Conservation (phyloP, 129 eudicot species). For the Ambrosia artemisiifolia region DNA sequence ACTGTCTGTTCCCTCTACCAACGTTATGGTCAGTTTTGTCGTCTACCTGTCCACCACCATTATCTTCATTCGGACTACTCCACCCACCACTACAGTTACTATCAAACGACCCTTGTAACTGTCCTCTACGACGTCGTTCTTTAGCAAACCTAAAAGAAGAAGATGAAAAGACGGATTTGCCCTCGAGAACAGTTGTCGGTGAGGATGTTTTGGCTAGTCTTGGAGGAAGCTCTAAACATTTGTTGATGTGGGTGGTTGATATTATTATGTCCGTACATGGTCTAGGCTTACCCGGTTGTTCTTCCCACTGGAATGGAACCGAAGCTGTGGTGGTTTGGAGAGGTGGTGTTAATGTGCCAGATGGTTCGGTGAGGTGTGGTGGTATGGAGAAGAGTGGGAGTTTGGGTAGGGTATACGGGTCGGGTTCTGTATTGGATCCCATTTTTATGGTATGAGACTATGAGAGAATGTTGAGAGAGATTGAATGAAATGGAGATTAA, state of each 20-base stretch:
- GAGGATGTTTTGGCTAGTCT: slow-evolving; percentile 64
- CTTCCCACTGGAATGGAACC: slow-evolving; percentile 88
- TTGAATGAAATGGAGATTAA: background rate
- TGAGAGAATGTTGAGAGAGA: too few relatives aligned
- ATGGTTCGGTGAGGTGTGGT: slow-evolving; percentile 33
- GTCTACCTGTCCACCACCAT: slow-evolving; percentile 8
- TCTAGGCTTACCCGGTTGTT: slow-evolving; percentile 83
- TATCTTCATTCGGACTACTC: slow-evolving; percentile 2
- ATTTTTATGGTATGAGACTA: background rate
- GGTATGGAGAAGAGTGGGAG: slow-evolving; percentile 38
- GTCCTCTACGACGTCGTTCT: slow-evolving; percentile 25
- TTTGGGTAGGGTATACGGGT: slow-evolving; percentile 27
- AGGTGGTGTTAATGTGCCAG: slow-evolving; percentile 69
- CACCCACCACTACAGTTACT: slow-evolving; percentile 1
- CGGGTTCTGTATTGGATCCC: slow-evolving; percentile 40
- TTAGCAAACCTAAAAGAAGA: slow-evolving; percentile 49
- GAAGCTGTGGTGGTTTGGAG: slow-evolving; percentile 74
- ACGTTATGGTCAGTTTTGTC: slow-evolving; percentile 7
- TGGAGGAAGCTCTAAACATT: slow-evolving; percentile 61
- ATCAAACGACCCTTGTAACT: slow-evolving; percentile 40
- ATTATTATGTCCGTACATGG: slow-evolving; percentile 56
- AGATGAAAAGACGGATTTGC: slow-evolving; percentile 35
- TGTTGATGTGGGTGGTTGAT: slow-evolving; percentile 17
- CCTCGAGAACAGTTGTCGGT: slow-evolving; percentile 72
- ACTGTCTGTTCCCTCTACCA: slow-evolving; percentile 26